Base-by-base conservation (phyloP, 169 alveolate genomes). In the Cryptosporidium sp. region DNA sequence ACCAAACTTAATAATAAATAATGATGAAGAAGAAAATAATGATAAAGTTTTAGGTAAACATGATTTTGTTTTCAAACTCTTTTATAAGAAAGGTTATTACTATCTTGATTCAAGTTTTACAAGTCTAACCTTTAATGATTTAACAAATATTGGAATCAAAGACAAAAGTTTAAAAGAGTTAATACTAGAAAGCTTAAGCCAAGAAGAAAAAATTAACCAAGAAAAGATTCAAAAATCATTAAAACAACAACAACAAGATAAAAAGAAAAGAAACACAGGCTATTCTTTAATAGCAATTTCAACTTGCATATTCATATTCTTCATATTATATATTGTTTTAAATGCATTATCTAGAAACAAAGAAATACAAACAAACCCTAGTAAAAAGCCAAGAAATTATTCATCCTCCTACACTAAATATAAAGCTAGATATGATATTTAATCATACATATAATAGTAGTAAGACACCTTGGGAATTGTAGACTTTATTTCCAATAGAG, bases 1-100 rank as follows among this genome's bases (percentile, higher is more conserved):
- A 14, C 67, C 67, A 8, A 56, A 10, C 35, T 56, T 56, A 8
- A 26, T 23, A 26, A 51, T 42, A 42, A 42, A 42, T 42, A 9
- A 45, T 23, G 18, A 23, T 8, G 62, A 37, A 9, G n/a, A 16
- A 10, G 73, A 80, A 12, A 18, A 29, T 6, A 31, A 62, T 29
- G 56, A 67, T 14, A 31, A 67, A 31, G 52, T 26, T 16, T 37
- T 65, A 16, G 73, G 89, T 3, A 80, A 48, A 65, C 69, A 45
- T 45, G 89, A 80, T 37, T 80, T 80, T 42, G 37, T 80, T 16
- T 80, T 80, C 26, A 80, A 80, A n/a, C 67, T 80, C 35, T 80
- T 80, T 60, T 80, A 61, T 33, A 80, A 80, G 65, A 42, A 60
- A 12, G 89, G 89, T 1, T 80, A 61, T 45, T 21, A 37, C 45